A percentile compares a stretch with the other conserved stretches of the same genome.
Evolutionary conservation across 768 basidiomycete species (phyloP).

Genomic region (Termitomyces sp.): DNA sequence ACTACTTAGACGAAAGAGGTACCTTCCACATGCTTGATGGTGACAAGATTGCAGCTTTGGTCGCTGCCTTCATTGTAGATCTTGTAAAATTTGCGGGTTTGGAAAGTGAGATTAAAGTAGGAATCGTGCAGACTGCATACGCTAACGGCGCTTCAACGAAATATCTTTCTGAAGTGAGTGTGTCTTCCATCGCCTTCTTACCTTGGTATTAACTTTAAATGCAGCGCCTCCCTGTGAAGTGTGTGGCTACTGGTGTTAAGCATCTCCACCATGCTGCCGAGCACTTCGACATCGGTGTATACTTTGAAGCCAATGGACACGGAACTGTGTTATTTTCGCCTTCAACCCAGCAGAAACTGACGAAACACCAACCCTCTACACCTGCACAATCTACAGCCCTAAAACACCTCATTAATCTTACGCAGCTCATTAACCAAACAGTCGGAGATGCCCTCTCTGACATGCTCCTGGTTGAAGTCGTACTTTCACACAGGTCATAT

Average conservation of each 20-base stretch:
- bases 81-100: slow-evolving; percentile 83
- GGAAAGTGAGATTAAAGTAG: slow-evolving; percentile 73
- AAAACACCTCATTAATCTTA: slow-evolving; percentile 70
- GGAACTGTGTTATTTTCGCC: slow-evolving; percentile 95
- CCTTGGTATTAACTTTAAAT: background rate
- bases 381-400: slow-evolving; percentile 80
- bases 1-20: slow-evolving; percentile 74
- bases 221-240: slow-evolving; percentile 89
- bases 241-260: slow-evolving; percentile 96
- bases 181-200: background rate
- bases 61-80: slow-evolving; percentile 89
- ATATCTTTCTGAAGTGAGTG: slow-evolving; percentile 73
- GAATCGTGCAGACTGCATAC: slow-evolving; percentile 97
- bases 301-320: slow-evolving; percentile 99
- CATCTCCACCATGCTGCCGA: slow-evolving; percentile 97
- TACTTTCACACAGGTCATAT: slow-evolving; percentile 87
- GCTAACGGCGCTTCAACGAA: slow-evolving; percentile 97
- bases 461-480: slow-evolving; percentile 90
- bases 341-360: slow-evolving; percentile 56
- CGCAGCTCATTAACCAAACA: slow-evolving; percentile 91
- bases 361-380: slow-evolving; percentile 64
- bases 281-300: slow-evolving; percentile 91
- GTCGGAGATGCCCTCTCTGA: slow-evolving; percentile 97
- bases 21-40: slow-evolving; percentile 93
- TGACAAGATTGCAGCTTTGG: slow-evolving; percentile 94